Evolutionary conservation across 495 filamentous ascomycete species (phyloP), one percentile per base, ranked within the genome.

Genomic region (Cercophora newfieldiana): DNA sequence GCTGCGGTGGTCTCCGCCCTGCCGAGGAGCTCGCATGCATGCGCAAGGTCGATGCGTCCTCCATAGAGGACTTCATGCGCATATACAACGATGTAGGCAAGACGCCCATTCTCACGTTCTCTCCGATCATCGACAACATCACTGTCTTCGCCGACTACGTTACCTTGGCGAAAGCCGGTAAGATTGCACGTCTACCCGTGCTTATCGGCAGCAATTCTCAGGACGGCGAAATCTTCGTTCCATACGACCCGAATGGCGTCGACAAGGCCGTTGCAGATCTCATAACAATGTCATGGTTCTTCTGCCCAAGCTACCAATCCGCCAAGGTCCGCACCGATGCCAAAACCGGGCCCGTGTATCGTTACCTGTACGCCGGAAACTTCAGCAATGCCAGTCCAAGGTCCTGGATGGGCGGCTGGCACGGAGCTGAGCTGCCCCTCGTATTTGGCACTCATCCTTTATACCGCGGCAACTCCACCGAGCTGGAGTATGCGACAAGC

Each of bases 381-480:
- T 85, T 83, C 62, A 74, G 65, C 26, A 81, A 83, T 61, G 70
- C 82, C 57, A 68, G 73, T 3, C 77, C 80, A 1, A 60, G 66
- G 47, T 54, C 68, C 29, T 83, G 75, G 69, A 79, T 82, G 64
- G 83, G 82, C 4, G 81, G 83, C 1, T 86, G 83, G 62, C 85
- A 87, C 67, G 81, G 78, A 7, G 65, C 71, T 16, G 83, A 87
- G 30, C 53, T 86, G 53, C 73, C 80, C 22, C 66, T 86, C 72
- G 59, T 86, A 8, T 85, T 84, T 61, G 83, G 82, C 1, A 82
- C 71, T 2, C 69, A 75, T 24, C 69, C 66, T 58, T 67, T 72
- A 12, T 73, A 80, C 44, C 80, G 76, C 44, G 79, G 77, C 16
- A 53, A 75, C 2, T 70, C 75, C 0, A 73, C 77, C 8, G 72